Base-by-base conservation (phyloP, 441 rosid species). In the Adansonia madagascariensis region DNA sequence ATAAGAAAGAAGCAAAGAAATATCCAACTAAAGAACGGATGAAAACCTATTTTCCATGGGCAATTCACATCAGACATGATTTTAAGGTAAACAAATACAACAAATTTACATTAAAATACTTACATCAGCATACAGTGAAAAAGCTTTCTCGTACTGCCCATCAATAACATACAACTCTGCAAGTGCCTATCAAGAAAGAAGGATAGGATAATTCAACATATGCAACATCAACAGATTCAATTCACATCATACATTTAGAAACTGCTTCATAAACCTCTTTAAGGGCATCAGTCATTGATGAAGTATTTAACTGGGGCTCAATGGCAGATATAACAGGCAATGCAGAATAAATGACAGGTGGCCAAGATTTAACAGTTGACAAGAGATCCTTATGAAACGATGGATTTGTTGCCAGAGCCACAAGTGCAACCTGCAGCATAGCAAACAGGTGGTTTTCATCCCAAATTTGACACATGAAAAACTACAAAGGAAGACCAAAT, bases 281-380 rank as follows among this genome's bases (percentile, higher is more conserved):
- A 74, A 94, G 98, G 69, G 93, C 93, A 81, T 97, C 91, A 22
- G 97, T 97, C 97, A 97, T 92, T 74, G 98, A 92, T 68, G 97
- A 93, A 76, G 97, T 88, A 85, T 97, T 94, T 81, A 97, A 82
- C 85, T 94, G 99, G 76, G 99, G 94, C 87, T 97, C 99, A 80
- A 94, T 82, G 82, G 98, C 98, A 78, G 98, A 89, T 78, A 97
- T 94, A 78, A 97, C 91, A 78, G 97, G 94, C 85, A 89, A 86
- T 67, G 93, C 87, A 76, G 97, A 92, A 88, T 93, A 97, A 77
- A 94, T 82, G 75, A 83, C 81, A 83, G 88, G 83, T 27, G 99
- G 99, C 99, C 99, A 97, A 78, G 93, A 90, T 86, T 92, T 97
- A 70, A 97, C 94, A 71, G 97, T 91, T 82, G 97, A 87, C 79